Percentiles rank a stretch among this genome's conserved stretches.
Evolutionary conservation across 2,329 filamentous ascomycete species (phyloP).

Genomic region (Ceratocystis destructans): DNA sequence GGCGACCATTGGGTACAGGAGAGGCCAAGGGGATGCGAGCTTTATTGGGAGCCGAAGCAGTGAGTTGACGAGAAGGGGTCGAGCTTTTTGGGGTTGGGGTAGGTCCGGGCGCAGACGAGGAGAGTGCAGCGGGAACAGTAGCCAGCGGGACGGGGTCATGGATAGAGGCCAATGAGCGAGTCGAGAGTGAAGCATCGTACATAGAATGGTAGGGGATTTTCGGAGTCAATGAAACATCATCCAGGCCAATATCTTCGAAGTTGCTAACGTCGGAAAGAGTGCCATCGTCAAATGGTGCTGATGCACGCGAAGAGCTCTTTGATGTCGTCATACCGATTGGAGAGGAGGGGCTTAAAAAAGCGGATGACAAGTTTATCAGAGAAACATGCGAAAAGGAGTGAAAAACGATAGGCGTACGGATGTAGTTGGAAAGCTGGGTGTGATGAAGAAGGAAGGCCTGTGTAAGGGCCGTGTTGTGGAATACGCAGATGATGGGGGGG

Average conservation of each 20-base stretch:
- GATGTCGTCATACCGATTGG: slow-evolving; percentile 55
- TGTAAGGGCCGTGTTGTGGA: background rate
- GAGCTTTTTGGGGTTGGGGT: slow-evolving; percentile 14
- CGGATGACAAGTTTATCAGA: background rate
- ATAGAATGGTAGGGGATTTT: slow-evolving; percentile 10
- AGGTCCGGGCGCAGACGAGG: slow-evolving; percentile 9
- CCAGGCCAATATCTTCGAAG: slow-evolving; percentile 87
- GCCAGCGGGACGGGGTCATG: slow-evolving; percentile 25
- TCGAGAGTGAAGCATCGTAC: slow-evolving; percentile 23
- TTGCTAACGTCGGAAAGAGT: slow-evolving; percentile 61
- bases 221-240: slow-evolving; percentile 39
- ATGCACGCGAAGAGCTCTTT: slow-evolving; percentile 78
- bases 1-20: slow-evolving; percentile 24
- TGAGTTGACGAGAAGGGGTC: slow-evolving; percentile 16
- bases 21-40: slow-evolving; percentile 24
- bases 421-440: background rate
- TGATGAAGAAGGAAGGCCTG: background rate
- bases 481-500: background rate
- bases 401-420: background rate
- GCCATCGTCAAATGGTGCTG: slow-evolving; percentile 61
- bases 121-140: slow-evolving; percentile 6
- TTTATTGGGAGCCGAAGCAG: slow-evolving; percentile 12
- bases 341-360: background rate
- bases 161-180: slow-evolving; percentile 23
- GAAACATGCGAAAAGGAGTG: background rate